Evolutionary conservation across 129 eudicot species (phyloP).

Genomic region (Pittosporum tobira): DNA sequence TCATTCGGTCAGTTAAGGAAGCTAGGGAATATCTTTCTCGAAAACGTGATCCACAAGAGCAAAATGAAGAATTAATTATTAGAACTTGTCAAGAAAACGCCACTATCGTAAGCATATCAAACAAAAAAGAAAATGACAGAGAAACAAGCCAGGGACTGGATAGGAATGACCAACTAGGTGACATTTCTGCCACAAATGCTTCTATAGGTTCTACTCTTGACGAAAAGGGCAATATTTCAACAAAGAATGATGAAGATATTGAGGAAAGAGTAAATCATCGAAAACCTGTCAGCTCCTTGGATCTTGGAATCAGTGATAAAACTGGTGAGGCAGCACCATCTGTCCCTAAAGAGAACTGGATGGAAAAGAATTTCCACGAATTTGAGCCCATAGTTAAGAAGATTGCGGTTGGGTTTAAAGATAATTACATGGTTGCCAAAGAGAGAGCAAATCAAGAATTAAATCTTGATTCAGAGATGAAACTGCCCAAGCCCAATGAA

Average conservation of each 20-base stretch:
- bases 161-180: background rate
- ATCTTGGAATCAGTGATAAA: conserved; percentile 15
- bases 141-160: conserved; percentile 9
- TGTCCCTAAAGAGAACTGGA: conserved; percentile 49
- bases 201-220: conserved; percentile 11
- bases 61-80: conserved; percentile 15
- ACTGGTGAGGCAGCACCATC: conserved; percentile 22
- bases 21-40: conserved; percentile 73
- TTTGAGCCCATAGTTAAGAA: conserved; percentile 70
- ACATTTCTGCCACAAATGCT: conserved; percentile 6
- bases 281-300: conserved; percentile 1
- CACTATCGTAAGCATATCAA: background rate
- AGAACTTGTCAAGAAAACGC: conserved; percentile 13
- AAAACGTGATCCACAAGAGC: conserved; percentile 32
- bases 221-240: conserved; percentile 16
- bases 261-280: conserved; percentile 5
- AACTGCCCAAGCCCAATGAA: conserved; percentile 23
- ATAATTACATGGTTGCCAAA: conserved; percentile 60
- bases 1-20: conserved; percentile 75
- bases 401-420: conserved; percentile 65
- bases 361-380: conserved; percentile 76
- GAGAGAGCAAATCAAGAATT: conserved; percentile 49
- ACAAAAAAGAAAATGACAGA: background rate
- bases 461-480: conserved; percentile 25
- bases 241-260: conserved; percentile 15